Evolutionary conservation across 75 land plant species (phyloP).

Genomic region (Sequoiadendron giganteum): DNA sequence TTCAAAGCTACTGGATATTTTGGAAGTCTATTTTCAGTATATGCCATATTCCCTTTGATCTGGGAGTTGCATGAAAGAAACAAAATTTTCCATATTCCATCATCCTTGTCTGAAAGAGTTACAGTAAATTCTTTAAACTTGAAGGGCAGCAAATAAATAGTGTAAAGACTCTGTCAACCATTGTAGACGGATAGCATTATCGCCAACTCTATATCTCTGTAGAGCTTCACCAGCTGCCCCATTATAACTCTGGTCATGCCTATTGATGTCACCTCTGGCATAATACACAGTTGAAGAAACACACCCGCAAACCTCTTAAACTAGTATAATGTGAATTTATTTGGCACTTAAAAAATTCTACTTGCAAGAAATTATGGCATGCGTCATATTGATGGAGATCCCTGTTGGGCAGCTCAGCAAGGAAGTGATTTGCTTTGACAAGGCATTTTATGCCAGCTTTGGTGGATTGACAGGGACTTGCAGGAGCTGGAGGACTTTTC

Average conservation of each 20-base stretch:
- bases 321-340: neutral
- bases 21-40: neutral
- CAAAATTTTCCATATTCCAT: conserved; percentile 42
- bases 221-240: conserved; percentile 58
- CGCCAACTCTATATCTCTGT: conserved; percentile 59
- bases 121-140: conserved; percentile 49
- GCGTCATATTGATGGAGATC: conserved; percentile 71
- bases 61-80: neutral
- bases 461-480: conserved; percentile 38
- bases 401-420: conserved; percentile 59
- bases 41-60: neutral
- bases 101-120: conserved; percentile 53
- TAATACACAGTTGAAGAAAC: conserved; percentile 53
- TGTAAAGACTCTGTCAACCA: conserved; percentile 70
- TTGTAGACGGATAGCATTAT: conserved; percentile 77
- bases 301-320: neutral
- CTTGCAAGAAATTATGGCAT: conserved; percentile 9
- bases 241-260: conserved; percentile 60
- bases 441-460: conserved; percentile 58
- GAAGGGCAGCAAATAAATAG: conserved; percentile 66
- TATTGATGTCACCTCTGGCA: conserved; percentile 62
- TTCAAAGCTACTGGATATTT: neutral
- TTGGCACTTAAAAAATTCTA: neutral
- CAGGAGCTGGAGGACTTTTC: neutral
- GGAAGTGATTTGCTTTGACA: conserved; percentile 75